These are phyloP conservation scores for Neonectria neomacrospora DNA, from an alignment of 2,329 filamentous ascomycete genomes.

Conservation along the genomic window DNA sequence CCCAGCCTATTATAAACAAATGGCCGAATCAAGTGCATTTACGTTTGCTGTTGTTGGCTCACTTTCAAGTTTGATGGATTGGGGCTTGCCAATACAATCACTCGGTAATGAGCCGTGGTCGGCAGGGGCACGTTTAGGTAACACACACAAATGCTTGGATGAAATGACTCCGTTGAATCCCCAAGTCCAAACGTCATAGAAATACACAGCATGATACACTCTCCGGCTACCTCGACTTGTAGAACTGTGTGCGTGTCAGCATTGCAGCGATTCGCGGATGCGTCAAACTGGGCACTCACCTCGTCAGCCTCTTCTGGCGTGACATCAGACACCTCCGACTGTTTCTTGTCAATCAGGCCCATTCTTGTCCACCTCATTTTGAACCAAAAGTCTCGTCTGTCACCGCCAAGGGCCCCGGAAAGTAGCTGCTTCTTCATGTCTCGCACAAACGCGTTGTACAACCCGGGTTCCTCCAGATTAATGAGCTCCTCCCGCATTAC, in stretches of 20 bases:
- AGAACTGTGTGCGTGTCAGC: constrained; percentile 50
- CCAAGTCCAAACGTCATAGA: constrained; percentile 4
- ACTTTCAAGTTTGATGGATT: neutral
- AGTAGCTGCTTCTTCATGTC: constrained; percentile 79
- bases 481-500: constrained; percentile 83
- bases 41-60: neutral
- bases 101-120: no score
- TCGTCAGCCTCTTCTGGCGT: constrained; percentile 76
- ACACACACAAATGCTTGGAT: constrained; percentile 5
- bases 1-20: neutral
- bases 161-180: neutral
- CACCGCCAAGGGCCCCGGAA: constrained; percentile 76
- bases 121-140: neutral
- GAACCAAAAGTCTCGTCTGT: constrained; percentile 86
- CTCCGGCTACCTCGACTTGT: constrained; percentile 47
- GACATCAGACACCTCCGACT: constrained; percentile 73
- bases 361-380: constrained; percentile 73
- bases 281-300: constrained; percentile 50
- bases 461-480: constrained; percentile 76
- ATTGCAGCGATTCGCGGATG: constrained; percentile 4
- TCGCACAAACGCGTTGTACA: constrained; percentile 80
- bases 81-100: neutral
- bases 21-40: neutral
- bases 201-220: constrained; percentile 16
- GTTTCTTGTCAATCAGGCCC: constrained; percentile 75